Conservation (phyloP, 768 basidiomycete species). For the Termitomyces sp. region DNA sequence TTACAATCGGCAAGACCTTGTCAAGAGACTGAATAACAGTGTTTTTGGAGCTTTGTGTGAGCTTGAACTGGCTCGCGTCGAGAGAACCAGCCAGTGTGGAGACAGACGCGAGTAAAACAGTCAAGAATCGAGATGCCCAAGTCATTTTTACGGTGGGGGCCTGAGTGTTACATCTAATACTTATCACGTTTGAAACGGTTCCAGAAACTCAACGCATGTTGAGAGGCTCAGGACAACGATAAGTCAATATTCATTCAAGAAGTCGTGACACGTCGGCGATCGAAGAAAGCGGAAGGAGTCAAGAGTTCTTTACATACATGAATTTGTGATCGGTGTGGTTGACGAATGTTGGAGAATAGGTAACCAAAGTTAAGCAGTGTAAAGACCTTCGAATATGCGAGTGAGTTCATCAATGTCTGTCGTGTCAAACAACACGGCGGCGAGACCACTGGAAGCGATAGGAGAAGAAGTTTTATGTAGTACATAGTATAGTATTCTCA, state of each 20-base stretch:
- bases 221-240: background rate
- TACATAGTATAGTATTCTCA: background rate
- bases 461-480: background rate
- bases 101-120: background rate
- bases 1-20: constrained; percentile 7
- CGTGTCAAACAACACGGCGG: background rate
- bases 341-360: background rate
- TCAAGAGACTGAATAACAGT: constrained; percentile 6
- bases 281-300: background rate
- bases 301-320: background rate
- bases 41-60: constrained; percentile 28
- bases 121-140: background rate
- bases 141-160: background rate
- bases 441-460: background rate
- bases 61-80: constrained; percentile 12
- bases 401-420: no score
- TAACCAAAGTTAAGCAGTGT: background rate
- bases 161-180: background rate
- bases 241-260: background rate
- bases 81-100: background rate
- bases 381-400: background rate
- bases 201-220: background rate
- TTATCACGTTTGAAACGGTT: background rate
- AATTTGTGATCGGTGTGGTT: background rate
- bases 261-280: background rate